Evolutionary conservation across 176 grass and related monocot species (phyloP).

Genomic region (Oryza australiensis): DNA sequence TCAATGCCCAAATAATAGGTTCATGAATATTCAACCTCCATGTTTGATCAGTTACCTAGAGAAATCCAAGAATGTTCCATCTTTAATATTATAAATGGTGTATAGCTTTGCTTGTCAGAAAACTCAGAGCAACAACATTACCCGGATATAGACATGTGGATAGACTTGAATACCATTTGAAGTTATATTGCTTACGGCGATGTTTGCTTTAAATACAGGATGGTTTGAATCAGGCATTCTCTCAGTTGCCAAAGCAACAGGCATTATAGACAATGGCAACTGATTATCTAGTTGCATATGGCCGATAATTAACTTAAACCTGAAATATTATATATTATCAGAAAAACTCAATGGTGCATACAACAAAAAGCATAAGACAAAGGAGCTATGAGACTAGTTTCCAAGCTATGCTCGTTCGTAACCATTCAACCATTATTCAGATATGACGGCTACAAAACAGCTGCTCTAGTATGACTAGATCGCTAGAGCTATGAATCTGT

Average conservation of each 20-base stretch:
- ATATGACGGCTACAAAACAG: background rate
- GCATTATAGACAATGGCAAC: conserved; percentile 84
- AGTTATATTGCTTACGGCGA: conserved; percentile 80
- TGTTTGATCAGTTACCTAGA: conserved; percentile 76
- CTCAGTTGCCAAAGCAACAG: conserved; percentile 91
- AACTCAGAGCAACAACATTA: conserved; percentile 43
- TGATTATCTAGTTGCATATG: conserved; percentile 96
- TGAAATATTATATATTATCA: conserved; percentile 37
- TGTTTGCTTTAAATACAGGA: conserved; percentile 90
- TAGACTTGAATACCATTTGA: conserved; percentile 86
- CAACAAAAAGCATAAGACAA: conserved; percentile 11
- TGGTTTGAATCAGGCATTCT: conserved; percentile 67
- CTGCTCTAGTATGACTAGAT: background rate
- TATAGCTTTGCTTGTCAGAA: conserved; percentile 41
- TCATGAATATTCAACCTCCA: conserved; percentile 98
- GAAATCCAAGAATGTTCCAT: conserved; percentile 14
- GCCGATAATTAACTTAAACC: conserved; percentile 93
- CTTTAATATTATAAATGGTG: conserved; percentile 15
- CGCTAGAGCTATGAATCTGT: background rate
- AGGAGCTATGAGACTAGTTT: background rate
- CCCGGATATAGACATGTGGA: conserved; percentile 83
- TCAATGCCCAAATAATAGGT: conserved; percentile 95
- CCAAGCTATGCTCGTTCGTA: conserved; percentile 1
- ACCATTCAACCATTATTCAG: conserved; percentile 9
- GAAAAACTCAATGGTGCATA: background rate